Conservation (phyloP, 164 flowering plant species). For the Protea cynaroides region DNA sequence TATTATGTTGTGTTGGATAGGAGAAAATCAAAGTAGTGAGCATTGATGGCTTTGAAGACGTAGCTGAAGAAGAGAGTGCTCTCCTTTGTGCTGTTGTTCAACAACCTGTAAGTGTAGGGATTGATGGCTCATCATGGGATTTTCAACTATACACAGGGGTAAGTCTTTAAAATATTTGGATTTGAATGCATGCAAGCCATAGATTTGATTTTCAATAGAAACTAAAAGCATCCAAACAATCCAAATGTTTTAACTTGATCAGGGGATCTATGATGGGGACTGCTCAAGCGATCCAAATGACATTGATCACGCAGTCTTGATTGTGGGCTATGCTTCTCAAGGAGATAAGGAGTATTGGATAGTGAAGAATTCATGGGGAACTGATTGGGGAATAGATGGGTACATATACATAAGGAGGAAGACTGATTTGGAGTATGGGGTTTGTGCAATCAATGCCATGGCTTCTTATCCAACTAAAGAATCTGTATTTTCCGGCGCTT, state of each 20-base stretch:
- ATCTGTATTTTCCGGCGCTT: no score
- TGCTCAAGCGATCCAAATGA: constrained; percentile 68
- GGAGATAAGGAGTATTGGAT: constrained; percentile 67
- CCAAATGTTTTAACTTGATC: constrained; percentile 8
- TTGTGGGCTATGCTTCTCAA: constrained; percentile 70
- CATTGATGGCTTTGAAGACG: constrained; percentile 67
- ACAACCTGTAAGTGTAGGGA: constrained; percentile 74
- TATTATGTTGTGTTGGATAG: constrained; percentile 19
- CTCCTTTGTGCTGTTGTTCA: constrained; percentile 55
- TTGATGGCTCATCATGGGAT: constrained; percentile 60
- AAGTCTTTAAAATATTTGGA: constrained; percentile 5
- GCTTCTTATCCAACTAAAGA: constrained; percentile 76
- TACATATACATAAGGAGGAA: constrained; percentile 55
- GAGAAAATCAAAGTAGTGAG: constrained; percentile 44
- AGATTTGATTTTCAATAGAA: background rate
- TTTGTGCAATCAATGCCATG: constrained; percentile 66
- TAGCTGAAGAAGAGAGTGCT: constrained; percentile 51
- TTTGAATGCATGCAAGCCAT: background rate
- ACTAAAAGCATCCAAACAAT: background rate
- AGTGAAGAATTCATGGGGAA: constrained; percentile 81
- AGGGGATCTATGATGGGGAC: constrained; percentile 64
- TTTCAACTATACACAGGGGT: constrained; percentile 71
- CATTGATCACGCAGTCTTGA: constrained; percentile 66
- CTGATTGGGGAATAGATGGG: constrained; percentile 64
- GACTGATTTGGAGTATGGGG: constrained; percentile 40